Evolutionary conservation across 1,284 basidiomycete genomes (phyloP), one percentile per base, ranked within the genome.

Genomic region (Laetiporus sulphureus): DNA sequence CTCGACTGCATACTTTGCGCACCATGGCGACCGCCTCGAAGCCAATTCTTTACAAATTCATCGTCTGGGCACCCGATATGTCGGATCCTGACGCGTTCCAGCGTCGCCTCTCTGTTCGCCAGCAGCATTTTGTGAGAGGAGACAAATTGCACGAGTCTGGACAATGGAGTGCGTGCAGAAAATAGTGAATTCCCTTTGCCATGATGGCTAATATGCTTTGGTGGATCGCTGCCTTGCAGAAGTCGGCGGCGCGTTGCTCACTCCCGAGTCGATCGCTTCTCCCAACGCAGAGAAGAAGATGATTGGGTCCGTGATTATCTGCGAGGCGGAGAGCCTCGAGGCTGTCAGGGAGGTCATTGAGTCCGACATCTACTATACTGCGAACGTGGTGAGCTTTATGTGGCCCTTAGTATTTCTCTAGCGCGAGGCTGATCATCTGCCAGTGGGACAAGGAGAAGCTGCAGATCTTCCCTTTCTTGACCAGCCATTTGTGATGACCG

Each of bases 21-120:
- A 40, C 36, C 27, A 49, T 51, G 47, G 42, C 50, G 23, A 21
- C 42, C 7, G 22, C 33, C 7, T 27, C 25, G 25, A 27, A 7
- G 8, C 34, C 52, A 3, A 27, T 38, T 12, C 29, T 37, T 33
- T 37, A 50, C 29, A 51, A 50, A 11, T 67, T 64, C 44, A 38
- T 63, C 30, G 57, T 66, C 29, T 67, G 61, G 43, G 60, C 60
- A 13, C 64, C 64, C 7, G 64, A 67, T 49, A 59, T 53, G 42
- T 54, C 53, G 31, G 60, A 63, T 33, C 53, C 54, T 1, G 63
- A 55, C 10, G 54, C 56, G 11, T 52, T 62, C 21, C 50, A 56
- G 32, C 59, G 63, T 11, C 56, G 68, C 3, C 41, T 66, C 41
- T 42, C 48, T 13, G 62, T 67, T 6, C 54, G 67, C 5, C 45